Base-by-base conservation (phyloP, 2,329 filamentous ascomycete genomes). In the Nemania abortiva region DNA sequence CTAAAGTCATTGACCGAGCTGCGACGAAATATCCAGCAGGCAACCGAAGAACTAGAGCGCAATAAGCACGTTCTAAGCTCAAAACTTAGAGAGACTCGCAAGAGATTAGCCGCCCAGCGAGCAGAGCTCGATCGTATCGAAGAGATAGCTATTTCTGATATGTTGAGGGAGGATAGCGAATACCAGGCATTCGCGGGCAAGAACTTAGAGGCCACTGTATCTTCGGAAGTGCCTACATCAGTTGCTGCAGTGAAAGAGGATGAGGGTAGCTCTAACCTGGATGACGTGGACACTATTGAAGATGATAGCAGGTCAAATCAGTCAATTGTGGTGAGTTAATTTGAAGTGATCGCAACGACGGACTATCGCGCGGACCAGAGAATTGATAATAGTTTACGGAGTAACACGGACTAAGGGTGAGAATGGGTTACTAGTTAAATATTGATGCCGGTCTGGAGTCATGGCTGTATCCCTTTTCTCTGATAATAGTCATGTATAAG, bases 1-100 rank as follows among this genome's bases (percentile, higher is more conserved):
- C n/a, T 60, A 13, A 53, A 53, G 9, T 22, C 18, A 10, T 15
- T 65, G 0, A 34, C 55, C 3, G 42, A 61, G 31, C 37, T 68
- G 7, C 37, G 66, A 13, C 50, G 56, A 6, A 61, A 56, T 29
- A 49, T 61, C 22, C 66, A 68, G 29, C 60, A 56, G 50, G 22
- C 66, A 2, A 68, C 60, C 18, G 66, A 65, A 29, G 66, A 68
- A 22, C 34, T 68, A 34, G 60, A 68, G 31, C 60, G 66, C 4
- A 68, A 68, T 13, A 65, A 68, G 24, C 66, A 61, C 15, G 54
- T 65, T n/a, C 31, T 69, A 5, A 27, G 31, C 34, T 64, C 65
- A 6, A 60, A 50, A 13, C 62, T 69, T 4, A 29, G 7, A 27
- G 34, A 69, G 27, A 65, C 34, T 53, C 31, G 65, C 4, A 56